Evolutionary conservation across 306 rosid species (phyloP).

Genomic region (Trifolium fragiferum): DNA sequence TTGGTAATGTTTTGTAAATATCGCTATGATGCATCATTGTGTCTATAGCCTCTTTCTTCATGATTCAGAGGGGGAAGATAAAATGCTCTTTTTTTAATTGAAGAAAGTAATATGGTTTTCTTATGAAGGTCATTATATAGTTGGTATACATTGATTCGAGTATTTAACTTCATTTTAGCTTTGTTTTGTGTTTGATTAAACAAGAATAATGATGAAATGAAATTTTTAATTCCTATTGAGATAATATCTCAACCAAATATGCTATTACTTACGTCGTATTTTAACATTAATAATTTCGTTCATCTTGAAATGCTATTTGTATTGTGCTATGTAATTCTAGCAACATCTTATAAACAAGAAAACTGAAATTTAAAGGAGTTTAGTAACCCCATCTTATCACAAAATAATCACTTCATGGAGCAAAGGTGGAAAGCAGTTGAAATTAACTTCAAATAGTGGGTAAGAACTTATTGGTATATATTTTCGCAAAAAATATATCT

Average conservation of each 20-base stretch:
- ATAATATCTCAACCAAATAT: neutral
- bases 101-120: conserved; percentile 12
- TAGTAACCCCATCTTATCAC: neutral
- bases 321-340: neutral
- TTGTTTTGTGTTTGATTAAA: conserved; percentile 17
- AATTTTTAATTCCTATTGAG: conserved; percentile 10
- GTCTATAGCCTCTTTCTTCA: conserved; percentile 20
- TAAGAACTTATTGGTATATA: neutral
- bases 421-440: conserved; percentile 7
- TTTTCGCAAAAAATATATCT: too few relatives aligned
- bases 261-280: neutral
- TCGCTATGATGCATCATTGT: conserved; percentile 17
- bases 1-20: conserved; percentile 59
- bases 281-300: neutral
- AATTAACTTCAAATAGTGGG: neutral
- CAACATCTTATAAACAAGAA: conserved; percentile 1
- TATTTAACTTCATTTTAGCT: conserved; percentile 19
- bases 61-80: conserved; percentile 24
- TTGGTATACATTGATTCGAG: neutral
- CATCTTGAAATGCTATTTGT: neutral
- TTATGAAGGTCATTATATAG: neutral
- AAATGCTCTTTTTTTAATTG: neutral
- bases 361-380: neutral
- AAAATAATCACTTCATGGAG: neutral
- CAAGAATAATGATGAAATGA: neutral